A percentile compares a stretch with the other conserved stretches of the same genome.
Evolutionary conservation across 73 alveolate genomes (phyloP).

Genomic region (Paramecium bursaria): DNA sequence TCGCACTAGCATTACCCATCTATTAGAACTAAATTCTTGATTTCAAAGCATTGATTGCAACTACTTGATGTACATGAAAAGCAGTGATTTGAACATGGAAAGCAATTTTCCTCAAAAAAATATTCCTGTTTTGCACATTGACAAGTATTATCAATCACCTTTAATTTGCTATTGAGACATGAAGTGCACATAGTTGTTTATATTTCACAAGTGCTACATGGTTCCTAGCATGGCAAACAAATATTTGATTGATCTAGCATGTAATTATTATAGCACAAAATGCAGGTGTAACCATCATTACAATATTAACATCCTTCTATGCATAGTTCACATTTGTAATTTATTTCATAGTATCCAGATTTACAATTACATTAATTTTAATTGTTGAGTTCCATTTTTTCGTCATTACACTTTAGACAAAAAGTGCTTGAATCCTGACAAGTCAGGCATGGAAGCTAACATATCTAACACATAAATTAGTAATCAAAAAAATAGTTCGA

Average conservation of each 20-base stretch:
- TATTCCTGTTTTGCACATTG: too few species aligned
- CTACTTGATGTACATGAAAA: too few species aligned
- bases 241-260: not conserved
- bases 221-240: not conserved
- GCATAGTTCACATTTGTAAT: not conserved
- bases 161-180: too few species aligned
- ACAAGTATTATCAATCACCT: too few species aligned
- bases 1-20: too few species aligned
- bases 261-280: not conserved
- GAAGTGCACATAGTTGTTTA: not conserved
- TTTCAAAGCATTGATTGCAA: too few species aligned
- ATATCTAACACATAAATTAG: not conserved
- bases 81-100: too few species aligned
- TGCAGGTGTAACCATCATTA: not conserved
- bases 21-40: too few species aligned
- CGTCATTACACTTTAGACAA: not conserved
- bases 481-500: not conserved
- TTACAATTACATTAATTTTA: not conserved
- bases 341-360: not conserved
- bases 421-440: not conserved
- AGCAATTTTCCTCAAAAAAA: too few species aligned
- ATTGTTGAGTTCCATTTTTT: not conserved
- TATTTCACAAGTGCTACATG: not conserved
- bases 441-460: conserved; percentile 8
- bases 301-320: not conserved